phyloP scores from a whole-genome alignment of 495 filamentous ascomycete genomes.

The Aspergillus bertholletiae region DNA sequence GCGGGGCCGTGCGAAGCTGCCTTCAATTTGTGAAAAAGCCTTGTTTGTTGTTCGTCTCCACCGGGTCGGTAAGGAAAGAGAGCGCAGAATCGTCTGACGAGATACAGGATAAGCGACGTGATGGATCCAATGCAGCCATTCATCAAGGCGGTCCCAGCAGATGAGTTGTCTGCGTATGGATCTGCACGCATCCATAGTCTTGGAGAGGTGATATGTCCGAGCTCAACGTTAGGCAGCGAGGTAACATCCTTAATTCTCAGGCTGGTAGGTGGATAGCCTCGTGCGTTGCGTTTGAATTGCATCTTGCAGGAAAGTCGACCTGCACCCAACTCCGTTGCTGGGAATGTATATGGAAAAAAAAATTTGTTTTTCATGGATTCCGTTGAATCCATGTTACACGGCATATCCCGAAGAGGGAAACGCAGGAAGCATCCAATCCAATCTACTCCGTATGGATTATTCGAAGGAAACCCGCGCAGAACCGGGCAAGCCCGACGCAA shows the following conservation, averaged over 20 bases:
- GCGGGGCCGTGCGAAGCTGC: background rate
- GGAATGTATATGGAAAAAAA: too few relatives aligned
- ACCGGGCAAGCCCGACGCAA: background rate
- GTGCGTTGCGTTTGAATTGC: background rate
- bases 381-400: background rate
- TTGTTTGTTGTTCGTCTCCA: background rate
- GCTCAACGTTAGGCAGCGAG: background rate
- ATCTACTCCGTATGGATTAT: too few relatives aligned
- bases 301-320: background rate
- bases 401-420: background rate
- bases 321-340: background rate
- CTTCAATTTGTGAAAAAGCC: too few relatives aligned
- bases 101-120: too few relatives aligned
- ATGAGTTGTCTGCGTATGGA: background rate
- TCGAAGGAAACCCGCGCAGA: background rate
- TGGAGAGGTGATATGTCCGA: background rate
- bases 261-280: background rate
- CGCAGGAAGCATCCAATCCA: background rate
- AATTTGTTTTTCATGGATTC: background rate
- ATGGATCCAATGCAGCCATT: too few relatives aligned
- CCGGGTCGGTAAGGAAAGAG: background rate
- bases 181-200: background rate
- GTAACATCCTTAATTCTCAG: background rate
- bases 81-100: too few relatives aligned
- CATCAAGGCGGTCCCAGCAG: background rate